Evolutionary conservation across 169 alveolate species (phyloP).

Genomic region (Eimeria brunetti): DNA sequence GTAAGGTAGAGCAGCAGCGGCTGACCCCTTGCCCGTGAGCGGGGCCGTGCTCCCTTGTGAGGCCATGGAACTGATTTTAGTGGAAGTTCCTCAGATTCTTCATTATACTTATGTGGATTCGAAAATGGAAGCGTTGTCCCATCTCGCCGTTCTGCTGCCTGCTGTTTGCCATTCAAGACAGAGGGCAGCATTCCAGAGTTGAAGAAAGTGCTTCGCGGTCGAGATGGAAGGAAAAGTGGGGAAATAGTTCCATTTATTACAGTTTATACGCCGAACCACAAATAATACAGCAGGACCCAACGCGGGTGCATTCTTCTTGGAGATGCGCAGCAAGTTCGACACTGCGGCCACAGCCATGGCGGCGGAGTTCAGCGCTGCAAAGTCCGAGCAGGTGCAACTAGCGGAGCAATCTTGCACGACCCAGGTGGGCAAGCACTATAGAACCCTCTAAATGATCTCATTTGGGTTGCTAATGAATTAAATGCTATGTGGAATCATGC

Average conservation of each 20-base stretch:
- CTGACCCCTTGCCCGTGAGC: background rate
- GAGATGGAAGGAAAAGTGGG: background rate
- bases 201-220: background rate
- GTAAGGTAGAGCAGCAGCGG: background rate
- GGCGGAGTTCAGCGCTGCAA: too few relatives aligned
- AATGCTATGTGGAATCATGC: background rate
- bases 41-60: background rate
- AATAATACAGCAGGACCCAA: too few relatives aligned
- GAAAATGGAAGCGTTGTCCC: background rate
- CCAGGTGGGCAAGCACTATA: background rate
- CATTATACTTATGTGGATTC: background rate
- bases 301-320: background rate
- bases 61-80: background rate
- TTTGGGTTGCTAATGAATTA: background rate
- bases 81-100: background rate
- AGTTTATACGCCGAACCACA: too few relatives aligned
- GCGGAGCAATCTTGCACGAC: background rate
- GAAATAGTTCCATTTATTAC: background rate
- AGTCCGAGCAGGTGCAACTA: background rate
- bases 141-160: background rate
- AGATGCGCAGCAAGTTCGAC: background rate
- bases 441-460: too few relatives aligned
- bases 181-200: slow-evolving; percentile 15
- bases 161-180: background rate
- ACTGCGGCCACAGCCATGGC: background rate